Conservation (phyloP, 805 yeast species). For the Lachancea sp. region DNA sequence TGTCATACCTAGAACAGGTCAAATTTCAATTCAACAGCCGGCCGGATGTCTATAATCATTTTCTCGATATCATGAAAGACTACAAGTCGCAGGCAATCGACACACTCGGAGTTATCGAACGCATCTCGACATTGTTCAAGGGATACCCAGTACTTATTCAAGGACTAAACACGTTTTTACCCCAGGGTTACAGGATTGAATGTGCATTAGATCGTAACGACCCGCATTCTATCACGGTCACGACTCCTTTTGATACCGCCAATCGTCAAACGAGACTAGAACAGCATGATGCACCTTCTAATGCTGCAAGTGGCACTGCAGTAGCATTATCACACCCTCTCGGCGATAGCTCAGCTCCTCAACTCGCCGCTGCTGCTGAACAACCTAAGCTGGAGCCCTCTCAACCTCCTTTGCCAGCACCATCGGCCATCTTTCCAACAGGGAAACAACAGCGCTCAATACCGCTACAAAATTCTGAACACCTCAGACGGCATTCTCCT, state of each 20-base stretch:
- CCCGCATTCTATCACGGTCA: constrained; percentile 91
- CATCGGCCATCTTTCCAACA: not conserved
- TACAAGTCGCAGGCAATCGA: constrained; percentile 93
- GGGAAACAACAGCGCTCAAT: not conserved
- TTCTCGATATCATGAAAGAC: constrained; percentile 97
- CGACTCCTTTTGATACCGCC: constrained; percentile 91
- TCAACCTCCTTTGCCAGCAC: not conserved
- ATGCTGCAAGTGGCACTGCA: not conserved
- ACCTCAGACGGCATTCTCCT: not conserved
- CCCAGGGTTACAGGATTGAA: constrained; percentile 92
- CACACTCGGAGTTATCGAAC: constrained; percentile 96
- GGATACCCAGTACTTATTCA: constrained; percentile 93
- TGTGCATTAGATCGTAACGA: constrained; percentile 86
- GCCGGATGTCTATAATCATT: constrained; percentile 93
- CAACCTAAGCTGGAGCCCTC: not conserved
- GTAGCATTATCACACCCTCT: not conserved
- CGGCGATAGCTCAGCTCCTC: constrained; percentile 1
- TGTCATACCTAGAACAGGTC: constrained; percentile 91
- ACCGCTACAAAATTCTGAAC: not conserved
- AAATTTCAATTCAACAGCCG: constrained; percentile 85
- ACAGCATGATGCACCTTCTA: not conserved
- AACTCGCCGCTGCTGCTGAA: not conserved
- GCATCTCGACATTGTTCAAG: constrained; percentile 83
- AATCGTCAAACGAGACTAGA: constrained; percentile 26
- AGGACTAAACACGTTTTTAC: constrained; percentile 95